Evolutionary conservation across 768 basidiomycete genomes (phyloP), one percentile per base, ranked within the genome.

Genomic region (Mycena indigotica): DNA sequence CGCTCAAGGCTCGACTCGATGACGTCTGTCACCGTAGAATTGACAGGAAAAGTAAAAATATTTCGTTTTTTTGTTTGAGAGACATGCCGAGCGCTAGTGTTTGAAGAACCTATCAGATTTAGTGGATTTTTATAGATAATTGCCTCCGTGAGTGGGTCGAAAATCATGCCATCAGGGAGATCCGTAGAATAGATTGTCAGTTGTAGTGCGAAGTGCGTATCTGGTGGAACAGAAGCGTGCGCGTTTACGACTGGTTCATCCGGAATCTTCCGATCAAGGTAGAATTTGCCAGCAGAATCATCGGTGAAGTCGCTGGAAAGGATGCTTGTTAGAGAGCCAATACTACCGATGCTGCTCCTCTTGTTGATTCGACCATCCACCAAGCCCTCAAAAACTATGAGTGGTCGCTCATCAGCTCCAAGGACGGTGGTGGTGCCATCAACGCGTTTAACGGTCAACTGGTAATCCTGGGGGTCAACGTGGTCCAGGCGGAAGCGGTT

Each of bases 201-300:
- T n/a, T 48, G 46, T 12, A 48, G 23, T 5, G 24, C 23, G 21
- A 48, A 48, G 10, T 26, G 46, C 15, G 41, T 5, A 26, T 24
- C 46, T 6, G 4, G 5, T 13, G 23, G 10, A 12, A 48, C 8
- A 12, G 46, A 48, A 23, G 46, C 15, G 5, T 48, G 6, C 15
- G 21, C 46, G 46, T 25, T 48, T 8, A 21, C 41, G 8, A 5
- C 12, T 13, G 21, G 15, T 8, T 8, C 41, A 44, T 44, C 21
- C 8, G 15, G 15, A 13, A 44, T 6, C 23, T 19, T 44, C 8
- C 91, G 79, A 70, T 98, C 94, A 62, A 98, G 72, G 73, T 97
- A 99, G 72, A 98, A 90, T 72, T 98, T 98, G 74, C 98, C 95
- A 0, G 90, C 87, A 3, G 95, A 94, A 69, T 98, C 97, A 64